Base-by-base conservation (phyloP, 192 early-diverging fungal genomes). In the Rhizoclosmatium sp. region DNA sequence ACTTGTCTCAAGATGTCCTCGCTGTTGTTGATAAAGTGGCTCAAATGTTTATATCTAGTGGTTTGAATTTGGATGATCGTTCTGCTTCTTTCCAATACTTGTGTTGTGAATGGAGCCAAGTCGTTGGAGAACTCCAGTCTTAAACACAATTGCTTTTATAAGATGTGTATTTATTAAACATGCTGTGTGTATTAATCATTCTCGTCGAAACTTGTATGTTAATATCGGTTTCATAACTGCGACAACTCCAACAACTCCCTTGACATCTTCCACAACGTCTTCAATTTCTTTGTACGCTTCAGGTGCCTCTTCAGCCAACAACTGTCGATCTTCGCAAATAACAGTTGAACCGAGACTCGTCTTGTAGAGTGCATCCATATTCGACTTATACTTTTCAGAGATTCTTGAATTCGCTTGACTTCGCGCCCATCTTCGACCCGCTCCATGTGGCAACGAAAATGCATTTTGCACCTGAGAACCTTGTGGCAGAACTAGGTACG, bases 241-340 rank as follows among this genome's bases (percentile, higher is more conserved):
- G 4, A 90, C 80, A 1, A 90, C 85, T 40, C 83, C 78, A 59
- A 80, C 84, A 64, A 44, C 12, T 44, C 39, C 60, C 10, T 14
- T 45, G 69, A 89, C 73, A 71, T 91, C 90, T 4, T 80, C 65
- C 45, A 91, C 81, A 9, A 91, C 84, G 58, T 81, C 81, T 4
- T 82, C 82, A 42, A 91, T 88, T 41, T 91, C 83, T 67, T 91
- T 91, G 83, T 91, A 91, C 49, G 88, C 88, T 23, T 83, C 85
- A 2, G 90, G 89, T 19, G 88, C 85, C 47, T 91, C 90, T 61
- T 91, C 90, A 66, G 76, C 90, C 47, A 91, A 62, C 31, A 91
- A 60, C 59, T 84, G 73, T 3, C 81, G 70, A 47, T 90, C 89
- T 3, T 90, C 88, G 78, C 89, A 90, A 45, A 90, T 84, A 46